Base-by-base conservation (phyloP, 441 rosid species). In the Adansonia rubrostipa region DNA sequence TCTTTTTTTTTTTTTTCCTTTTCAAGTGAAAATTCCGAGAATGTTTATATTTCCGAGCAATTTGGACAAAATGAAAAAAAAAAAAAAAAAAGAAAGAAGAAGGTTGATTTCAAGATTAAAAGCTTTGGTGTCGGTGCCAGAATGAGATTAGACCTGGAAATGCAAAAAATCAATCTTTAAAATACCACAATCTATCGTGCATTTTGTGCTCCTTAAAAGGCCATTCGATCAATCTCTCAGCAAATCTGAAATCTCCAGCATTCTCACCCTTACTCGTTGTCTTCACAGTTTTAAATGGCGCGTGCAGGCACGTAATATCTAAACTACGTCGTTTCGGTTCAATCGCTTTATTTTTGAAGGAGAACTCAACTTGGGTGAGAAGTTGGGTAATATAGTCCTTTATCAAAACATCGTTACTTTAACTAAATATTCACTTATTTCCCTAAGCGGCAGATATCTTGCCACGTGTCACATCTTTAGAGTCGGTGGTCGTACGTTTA, bases 131-230 rank as follows among this genome's bases (percentile, higher is more conserved):
- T 76, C 44, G 73, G 62, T 53, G 73, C 36, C 3, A 14, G 42
- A 50, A 44, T 56, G 15, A 47, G 82, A 79, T 57, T 67, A 74
- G 82, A 79, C 74, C 82, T 79, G 44, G 28, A 58, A 66, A 74
- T 58, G 47, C 47, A 58, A 57, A 54, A 11, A 2, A 36, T 45
- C 4, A 60, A 40, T 19, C 13, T 53, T 36, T 22, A 13, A 17
- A 24, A 22, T 24, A 11, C 54, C 42, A 53, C 50, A 33, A 28
- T n/a, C 6, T 17, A 42, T 20, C 17, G 40, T 58, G 47, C 69
- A 14, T 36, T 42, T 9, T 50, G 14, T 20, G 73, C 73, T 40
- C 10, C 79, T 42, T 76, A 51, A 11, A 76, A 51, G 9, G 79
- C 4, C 22, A 68, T 13, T 50, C 11, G 20, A 22, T 70, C 58